Evolutionary conservation across 805 yeast genomes (phyloP).

Genomic region (Tetrapisispora fleetii): DNA sequence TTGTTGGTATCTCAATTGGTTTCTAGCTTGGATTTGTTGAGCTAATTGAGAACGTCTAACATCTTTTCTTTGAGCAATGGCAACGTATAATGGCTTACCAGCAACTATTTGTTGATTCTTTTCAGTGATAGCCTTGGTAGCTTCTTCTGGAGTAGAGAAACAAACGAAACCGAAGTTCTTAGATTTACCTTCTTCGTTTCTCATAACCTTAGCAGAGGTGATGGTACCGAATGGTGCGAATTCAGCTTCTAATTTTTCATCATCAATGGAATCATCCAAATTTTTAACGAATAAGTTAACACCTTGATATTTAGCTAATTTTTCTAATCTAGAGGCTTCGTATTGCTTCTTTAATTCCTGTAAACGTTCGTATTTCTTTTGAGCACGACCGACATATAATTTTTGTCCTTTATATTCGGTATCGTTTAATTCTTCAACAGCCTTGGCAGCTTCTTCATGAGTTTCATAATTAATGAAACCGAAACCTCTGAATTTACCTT

Average conservation of each 20-base stretch:
- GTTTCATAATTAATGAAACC: conserved; percentile 87
- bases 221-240: conserved; percentile 89
- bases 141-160: conserved; percentile 96
- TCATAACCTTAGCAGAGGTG: conserved; percentile 94
- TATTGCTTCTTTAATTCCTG: conserved; percentile 92
- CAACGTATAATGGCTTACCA: conserved; percentile 95
- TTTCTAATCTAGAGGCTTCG: conserved; percentile 86
- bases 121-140: conserved; percentile 95
- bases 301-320: conserved; percentile 90
- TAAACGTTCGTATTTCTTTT: conserved; percentile 95
- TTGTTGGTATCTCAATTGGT: conserved; percentile 97
- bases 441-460: conserved; percentile 82
- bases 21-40: conserved; percentile 96
- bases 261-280: conserved; percentile 87
- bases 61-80: conserved; percentile 97
- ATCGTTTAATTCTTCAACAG: conserved; percentile 88
- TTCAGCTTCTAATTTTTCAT: conserved; percentile 84
- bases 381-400: conserved; percentile 96
- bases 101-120: conserved; percentile 95
- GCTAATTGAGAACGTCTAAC: conserved; percentile 94
- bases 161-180: conserved; percentile 99
- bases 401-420: conserved; percentile 75
- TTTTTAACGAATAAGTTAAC: conserved; percentile 94
- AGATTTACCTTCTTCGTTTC: conserved; percentile 87
- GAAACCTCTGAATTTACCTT: conserved; percentile 88